phyloP scores from a whole-genome alignment of 257 asterid species.

The Voacanga thouarsii region DNA sequence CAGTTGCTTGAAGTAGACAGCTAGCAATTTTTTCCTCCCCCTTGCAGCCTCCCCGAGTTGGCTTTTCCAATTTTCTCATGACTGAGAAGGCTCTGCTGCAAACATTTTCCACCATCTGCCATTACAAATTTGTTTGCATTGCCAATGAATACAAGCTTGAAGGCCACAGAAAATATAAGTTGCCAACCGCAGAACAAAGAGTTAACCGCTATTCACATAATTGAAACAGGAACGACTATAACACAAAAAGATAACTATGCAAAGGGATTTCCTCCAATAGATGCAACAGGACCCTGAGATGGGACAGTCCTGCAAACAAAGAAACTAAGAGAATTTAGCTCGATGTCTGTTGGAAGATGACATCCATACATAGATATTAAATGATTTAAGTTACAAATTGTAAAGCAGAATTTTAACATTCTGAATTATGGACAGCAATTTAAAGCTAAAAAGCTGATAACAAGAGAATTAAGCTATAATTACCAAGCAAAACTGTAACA shows the following conservation, averaged over 20 bases:
- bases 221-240: neutral
- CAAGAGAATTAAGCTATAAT: neutral
- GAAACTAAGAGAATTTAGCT: conserved; percentile 1
- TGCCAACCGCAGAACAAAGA: neutral
- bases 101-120: neutral
- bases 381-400: neutral
- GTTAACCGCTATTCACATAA: neutral
- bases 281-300: conserved; percentile 59
- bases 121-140: neutral
- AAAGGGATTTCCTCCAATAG: conserved; percentile 76
- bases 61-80: neutral
- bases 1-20: neutral
- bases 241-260: conserved; percentile 31
- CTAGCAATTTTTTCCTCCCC: neutral
- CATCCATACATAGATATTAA: neutral
- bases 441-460: neutral
- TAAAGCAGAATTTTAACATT: neutral
- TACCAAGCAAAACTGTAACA: neutral
- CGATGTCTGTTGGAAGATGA: neutral
- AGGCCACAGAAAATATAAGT: neutral
- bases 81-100: neutral
- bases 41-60: neutral
- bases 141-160: neutral
- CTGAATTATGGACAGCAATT: neutral
- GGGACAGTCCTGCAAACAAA: conserved; percentile 56